Percentiles rank a stretch among this genome's conserved stretches.
These are phyloP conservation scores for Sanghuangporus weigelae DNA, from an alignment of 1,284 basidiomycete species.

Conservation along the genomic window DNA sequence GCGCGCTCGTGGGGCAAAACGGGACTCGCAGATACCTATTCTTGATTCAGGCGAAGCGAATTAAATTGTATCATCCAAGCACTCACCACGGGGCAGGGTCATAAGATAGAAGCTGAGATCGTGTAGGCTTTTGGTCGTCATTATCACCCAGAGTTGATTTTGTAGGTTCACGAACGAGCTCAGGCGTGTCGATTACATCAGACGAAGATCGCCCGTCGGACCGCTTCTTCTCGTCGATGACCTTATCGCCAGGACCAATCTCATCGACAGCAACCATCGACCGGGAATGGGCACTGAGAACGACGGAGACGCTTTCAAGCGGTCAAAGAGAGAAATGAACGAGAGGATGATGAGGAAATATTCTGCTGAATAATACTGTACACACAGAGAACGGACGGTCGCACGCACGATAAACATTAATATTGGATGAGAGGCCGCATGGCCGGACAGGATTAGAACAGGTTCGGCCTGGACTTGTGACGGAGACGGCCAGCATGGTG, in stretches of 20 bases:
- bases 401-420: background rate
- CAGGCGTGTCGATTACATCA: background rate
- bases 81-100: constrained; percentile 12
- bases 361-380: background rate
- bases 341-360: background rate
- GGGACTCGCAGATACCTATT: constrained; percentile 19
- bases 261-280: background rate
- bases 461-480: too few species aligned
- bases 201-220: background rate
- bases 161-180: constrained; percentile 4
- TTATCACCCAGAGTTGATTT: background rate
- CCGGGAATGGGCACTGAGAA: background rate
- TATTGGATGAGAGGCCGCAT: background rate
- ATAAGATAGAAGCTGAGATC: constrained; percentile 1
- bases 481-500: too few species aligned
- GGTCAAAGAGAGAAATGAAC: background rate
- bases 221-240: background rate
- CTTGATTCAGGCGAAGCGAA: background rate
- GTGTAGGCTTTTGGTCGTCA: background rate
- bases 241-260: background rate
- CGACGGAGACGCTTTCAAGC: background rate
- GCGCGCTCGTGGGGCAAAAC: constrained; percentile 24
- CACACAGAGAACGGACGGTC: background rate
- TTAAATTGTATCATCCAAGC: background rate
- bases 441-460: background rate